Evolutionary conservation across 1,284 basidiomycete species (phyloP).

Genomic region (Ganoderma meredithae): DNA sequence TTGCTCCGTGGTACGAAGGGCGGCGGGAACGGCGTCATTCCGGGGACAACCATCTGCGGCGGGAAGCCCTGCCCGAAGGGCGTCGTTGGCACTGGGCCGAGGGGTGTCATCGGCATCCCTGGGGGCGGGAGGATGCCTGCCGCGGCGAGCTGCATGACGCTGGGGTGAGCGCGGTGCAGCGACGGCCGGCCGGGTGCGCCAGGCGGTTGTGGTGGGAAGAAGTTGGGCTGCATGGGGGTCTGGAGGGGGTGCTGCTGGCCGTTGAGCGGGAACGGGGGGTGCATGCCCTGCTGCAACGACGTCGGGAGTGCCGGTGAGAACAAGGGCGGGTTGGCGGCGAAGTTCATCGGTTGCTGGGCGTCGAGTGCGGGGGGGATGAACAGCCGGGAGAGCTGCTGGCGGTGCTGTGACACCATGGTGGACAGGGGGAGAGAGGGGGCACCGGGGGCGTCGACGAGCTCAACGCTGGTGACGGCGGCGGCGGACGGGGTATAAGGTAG

Average conservation of each 20-base stretch:
- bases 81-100: slow-evolving; percentile 61
- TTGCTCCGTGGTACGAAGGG: slow-evolving; percentile 63
- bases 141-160: slow-evolving; percentile 64
- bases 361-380: slow-evolving; percentile 44
- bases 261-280: slow-evolving; percentile 54
- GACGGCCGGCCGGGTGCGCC: slow-evolving; percentile 59
- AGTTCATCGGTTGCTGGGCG: slow-evolving; percentile 42
- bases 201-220: slow-evolving; percentile 54
- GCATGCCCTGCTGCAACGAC: slow-evolving; percentile 63
- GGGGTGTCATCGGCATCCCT: slow-evolving; percentile 66
- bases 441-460: slow-evolving; percentile 16
- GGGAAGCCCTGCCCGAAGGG: slow-evolving; percentile 68
- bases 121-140: slow-evolving; percentile 64
- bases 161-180: slow-evolving; percentile 59
- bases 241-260: slow-evolving; percentile 53
- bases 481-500: slow-evolving; percentile 7
- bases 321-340: slow-evolving; percentile 47
- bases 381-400: slow-evolving; percentile 45
- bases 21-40: slow-evolving; percentile 46
- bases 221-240: slow-evolving; percentile 75
- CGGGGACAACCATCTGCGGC: slow-evolving; percentile 58
- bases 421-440: slow-evolving; percentile 2
- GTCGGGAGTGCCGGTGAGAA: slow-evolving; percentile 74
- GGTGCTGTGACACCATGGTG: slow-evolving; percentile 37
- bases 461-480: slow-evolving; percentile 17